Evolutionary conservation across 2,329 filamentous ascomycete species (phyloP).

Genomic region (Geoglossum cookeanum): DNA sequence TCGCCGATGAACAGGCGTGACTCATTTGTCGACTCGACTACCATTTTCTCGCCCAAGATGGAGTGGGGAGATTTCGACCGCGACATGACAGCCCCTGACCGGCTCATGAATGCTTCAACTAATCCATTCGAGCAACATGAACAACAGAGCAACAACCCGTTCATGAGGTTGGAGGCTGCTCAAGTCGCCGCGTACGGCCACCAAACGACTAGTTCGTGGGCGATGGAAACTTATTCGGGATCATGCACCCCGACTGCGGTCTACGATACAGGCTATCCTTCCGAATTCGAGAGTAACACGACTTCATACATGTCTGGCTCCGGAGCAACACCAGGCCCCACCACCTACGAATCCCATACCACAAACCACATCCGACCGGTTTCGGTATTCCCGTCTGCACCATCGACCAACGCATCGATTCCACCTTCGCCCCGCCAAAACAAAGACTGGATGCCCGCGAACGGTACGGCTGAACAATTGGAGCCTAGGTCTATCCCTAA

Average conservation of each 20-base stretch:
- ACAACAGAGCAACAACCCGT: slow-evolving; percentile 35
- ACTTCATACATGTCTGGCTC: slow-evolving; percentile 1
- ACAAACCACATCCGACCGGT: slow-evolving; percentile 25
- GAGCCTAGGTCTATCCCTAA: slow-evolving; percentile 24
- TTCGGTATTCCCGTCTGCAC: slow-evolving; percentile 27
- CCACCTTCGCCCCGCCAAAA: slow-evolving; percentile 44
- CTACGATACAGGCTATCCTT: slow-evolving; percentile 40
- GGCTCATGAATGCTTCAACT: slow-evolving; percentile 30
- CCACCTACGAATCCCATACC: neutral
- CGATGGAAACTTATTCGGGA: slow-evolving; percentile 44
- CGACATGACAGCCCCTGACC: neutral
- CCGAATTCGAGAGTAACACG: slow-evolving; percentile 29
- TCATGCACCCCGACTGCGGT: slow-evolving; percentile 56
- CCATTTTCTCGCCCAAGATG: slow-evolving; percentile 47
- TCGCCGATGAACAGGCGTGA: slow-evolving; percentile 46
- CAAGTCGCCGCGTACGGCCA: slow-evolving; percentile 28
- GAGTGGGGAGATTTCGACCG: slow-evolving; percentile 37
- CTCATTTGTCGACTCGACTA: slow-evolving; percentile 36
- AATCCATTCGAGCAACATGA: slow-evolving; percentile 34
- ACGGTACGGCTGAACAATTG: neutral
- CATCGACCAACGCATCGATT: slow-evolving; percentile 21
- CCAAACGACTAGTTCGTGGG: slow-evolving; percentile 33
- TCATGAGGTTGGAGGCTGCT: slow-evolving; percentile 39
- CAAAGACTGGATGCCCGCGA: slow-evolving; percentile 31
- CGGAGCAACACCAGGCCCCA: neutral